Base-by-base conservation (phyloP, 2,329 filamentous ascomycete genomes). In the Drechslera avenae region DNA sequence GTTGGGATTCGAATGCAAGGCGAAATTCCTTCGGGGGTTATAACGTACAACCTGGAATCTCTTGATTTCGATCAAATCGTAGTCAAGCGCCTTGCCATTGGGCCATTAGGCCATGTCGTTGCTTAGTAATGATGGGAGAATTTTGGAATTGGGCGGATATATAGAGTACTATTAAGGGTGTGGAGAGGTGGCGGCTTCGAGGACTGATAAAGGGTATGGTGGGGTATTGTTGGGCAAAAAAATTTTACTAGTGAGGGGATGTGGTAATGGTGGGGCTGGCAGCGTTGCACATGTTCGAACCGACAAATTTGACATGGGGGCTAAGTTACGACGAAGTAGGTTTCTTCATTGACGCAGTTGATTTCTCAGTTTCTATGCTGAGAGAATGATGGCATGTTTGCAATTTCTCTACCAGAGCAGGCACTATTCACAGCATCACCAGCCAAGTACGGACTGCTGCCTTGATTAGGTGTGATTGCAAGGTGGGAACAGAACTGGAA, bases 21-120 rank as follows among this genome's bases (percentile, higher is more conserved):
- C 31, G 17, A n/a, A n/a, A n/a, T n/a, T n/a, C n/a, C n/a, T 16
- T 8, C 16, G 30, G 16, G 18, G 21, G 40, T 32, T 41, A 4
- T 2, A 28, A 48, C 45, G 34, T 42, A 48, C 45, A 54, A 55
- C 60, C 64, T 67, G 63, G 60, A 66, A 67, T 68, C 65, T 68
- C 62, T 66, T 68, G 65, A 68, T 68, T 39, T 53, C 9, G 30
- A 40, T 39, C 14, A 9, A 52, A 62, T 79, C 78, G 78, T 79
- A 81, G 78, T 80, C 78, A 80, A 79, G 76, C 78, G 77, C 78
- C 78, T 80, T 80, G 76, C 78, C 78, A 80, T 80, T 80, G 77
- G 78, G 78, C 78, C 78, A 80, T 63, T 62, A 54, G 62, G 52
- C 64, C 64, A 39, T 23, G 23, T 42, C 31, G 19, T 26, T 50